Evolutionary conservation across 2,329 filamentous ascomycete species (phyloP).

Genomic region (Arthrobotrys entomopaga): DNA sequence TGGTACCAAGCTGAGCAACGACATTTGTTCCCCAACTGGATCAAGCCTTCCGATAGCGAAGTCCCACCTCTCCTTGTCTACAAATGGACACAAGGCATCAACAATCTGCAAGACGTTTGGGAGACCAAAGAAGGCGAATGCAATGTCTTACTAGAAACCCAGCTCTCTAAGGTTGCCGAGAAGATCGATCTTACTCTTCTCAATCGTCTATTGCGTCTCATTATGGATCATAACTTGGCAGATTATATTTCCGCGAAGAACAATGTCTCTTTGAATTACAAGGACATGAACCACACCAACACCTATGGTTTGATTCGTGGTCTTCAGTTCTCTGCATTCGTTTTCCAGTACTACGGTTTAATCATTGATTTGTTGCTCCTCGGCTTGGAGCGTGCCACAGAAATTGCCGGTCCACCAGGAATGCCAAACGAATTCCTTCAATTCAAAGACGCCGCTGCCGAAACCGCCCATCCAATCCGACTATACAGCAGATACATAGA

Average conservation of each 20-base stretch:
- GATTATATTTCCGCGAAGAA: conserved; percentile 99
- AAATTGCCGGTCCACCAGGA: conserved; percentile 93
- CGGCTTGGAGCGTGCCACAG: conserved; percentile 93
- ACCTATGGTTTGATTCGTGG: conserved; percentile 98
- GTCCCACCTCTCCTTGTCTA: conserved; percentile 93
- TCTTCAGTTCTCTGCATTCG: conserved; percentile 96
- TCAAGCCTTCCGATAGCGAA: conserved; percentile 98
- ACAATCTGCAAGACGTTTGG: conserved; percentile 96
- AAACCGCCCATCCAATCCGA: conserved; percentile 92
- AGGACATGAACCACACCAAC: conserved; percentile 99
- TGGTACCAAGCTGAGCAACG: conserved; percentile 99
- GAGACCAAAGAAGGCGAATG: conserved; percentile 92
- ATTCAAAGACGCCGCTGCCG: conserved; percentile 91
- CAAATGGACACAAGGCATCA: conserved; percentile 99
- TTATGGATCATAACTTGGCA: conserved; percentile 99
- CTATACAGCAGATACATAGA: conserved; percentile 98
- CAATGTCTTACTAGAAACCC: conserved; percentile 98
- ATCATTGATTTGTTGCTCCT: conserved; percentile 92
- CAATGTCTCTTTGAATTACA: conserved; percentile 98
- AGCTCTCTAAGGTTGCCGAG: conserved; percentile 98
- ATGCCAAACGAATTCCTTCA: conserved; percentile 97
- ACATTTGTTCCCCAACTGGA: conserved; percentile 97
- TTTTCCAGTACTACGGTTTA: conserved; percentile 98
- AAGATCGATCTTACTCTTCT: conserved; percentile 97
- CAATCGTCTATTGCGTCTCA: conserved; percentile 89